Evolutionary conservation across 2,329 filamentous ascomycete species (phyloP).

Genomic region (Simplicillium sp.): DNA sequence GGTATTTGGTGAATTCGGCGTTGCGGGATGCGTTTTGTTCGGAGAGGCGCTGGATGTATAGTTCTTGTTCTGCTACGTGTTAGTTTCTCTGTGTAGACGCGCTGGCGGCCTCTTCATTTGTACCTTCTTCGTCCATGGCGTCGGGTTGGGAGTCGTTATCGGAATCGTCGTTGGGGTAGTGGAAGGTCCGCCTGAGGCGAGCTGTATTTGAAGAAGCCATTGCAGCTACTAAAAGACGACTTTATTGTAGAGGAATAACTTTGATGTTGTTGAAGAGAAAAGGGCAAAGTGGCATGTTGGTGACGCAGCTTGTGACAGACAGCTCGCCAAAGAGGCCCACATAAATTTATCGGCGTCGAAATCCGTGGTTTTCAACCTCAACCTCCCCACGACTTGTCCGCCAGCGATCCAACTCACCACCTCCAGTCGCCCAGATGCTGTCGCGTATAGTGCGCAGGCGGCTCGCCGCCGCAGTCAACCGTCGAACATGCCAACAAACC

Average conservation of each 20-base stretch:
- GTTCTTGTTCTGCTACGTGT: conserved; percentile 5
- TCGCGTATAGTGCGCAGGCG: conserved; percentile 7
- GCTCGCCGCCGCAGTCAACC: conserved; percentile 4
- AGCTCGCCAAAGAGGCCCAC: not conserved
- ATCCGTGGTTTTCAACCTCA: not conserved
- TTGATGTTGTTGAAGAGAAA: too few relatives aligned
- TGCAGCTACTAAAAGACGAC: not conserved
- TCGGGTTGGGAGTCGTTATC: conserved; percentile 9
- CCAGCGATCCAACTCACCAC: not conserved
- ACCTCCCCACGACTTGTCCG: not conserved
- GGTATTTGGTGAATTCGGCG: conserved; percentile 11
- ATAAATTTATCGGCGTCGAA: not conserved
- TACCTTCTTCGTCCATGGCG: conserved; percentile 8
- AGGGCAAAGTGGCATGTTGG: too few relatives aligned
- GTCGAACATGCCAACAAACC: not conserved
- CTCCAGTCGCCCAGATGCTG: not conserved
- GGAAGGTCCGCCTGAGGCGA: conserved; percentile 13
- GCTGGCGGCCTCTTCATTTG: not conserved
- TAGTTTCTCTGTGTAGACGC: not conserved
- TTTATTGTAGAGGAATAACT: not conserved
- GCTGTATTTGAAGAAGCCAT: conserved; percentile 18
- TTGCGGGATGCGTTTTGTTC: conserved; percentile 3
- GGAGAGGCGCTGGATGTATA: conserved; percentile 5
- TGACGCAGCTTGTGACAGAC: too few relatives aligned
- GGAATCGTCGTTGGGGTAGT: conserved; percentile 23